Conservation (phyloP, 768 basidiomycete genomes). For the Trametes villosa region DNA sequence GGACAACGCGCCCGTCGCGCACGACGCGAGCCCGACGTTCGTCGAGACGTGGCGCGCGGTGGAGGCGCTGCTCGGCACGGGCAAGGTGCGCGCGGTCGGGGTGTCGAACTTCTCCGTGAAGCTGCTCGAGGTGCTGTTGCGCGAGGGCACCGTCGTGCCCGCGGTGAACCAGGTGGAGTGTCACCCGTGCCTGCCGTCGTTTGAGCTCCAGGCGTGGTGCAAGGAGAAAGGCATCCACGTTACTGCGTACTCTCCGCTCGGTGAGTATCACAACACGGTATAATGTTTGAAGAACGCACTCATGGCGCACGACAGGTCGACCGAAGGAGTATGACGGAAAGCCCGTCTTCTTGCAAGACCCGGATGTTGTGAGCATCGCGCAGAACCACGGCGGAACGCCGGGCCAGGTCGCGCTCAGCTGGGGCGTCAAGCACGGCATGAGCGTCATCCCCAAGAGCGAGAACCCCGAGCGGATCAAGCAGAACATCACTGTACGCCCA, state of each 20-base stretch:
- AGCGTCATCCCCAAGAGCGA: slow-evolving; percentile 59
- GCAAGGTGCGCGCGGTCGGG: slow-evolving; percentile 53
- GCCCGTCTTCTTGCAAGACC: slow-evolving; percentile 40
- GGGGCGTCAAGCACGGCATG: slow-evolving; percentile 58
- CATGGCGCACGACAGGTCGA: slow-evolving; percentile 33
- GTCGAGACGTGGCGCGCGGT: slow-evolving; percentile 55
- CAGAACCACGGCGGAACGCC: slow-evolving; percentile 48
- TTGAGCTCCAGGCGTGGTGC: slow-evolving; percentile 52
- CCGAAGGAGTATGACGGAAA: slow-evolving; percentile 32
- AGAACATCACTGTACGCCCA: slow-evolving; percentile 53
- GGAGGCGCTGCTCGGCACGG: slow-evolving; percentile 57
- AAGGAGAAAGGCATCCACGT: slow-evolving; percentile 51
- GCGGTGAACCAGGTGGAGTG: slow-evolving; percentile 50
- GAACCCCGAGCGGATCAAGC: slow-evolving; percentile 46
- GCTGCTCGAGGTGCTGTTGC: slow-evolving; percentile 42
- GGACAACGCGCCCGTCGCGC: slow-evolving; percentile 29
- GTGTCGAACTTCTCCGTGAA: slow-evolving; percentile 64
- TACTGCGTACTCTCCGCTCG: slow-evolving; percentile 55
- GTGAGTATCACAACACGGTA: slow-evolving; percentile 26
- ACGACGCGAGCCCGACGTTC: slow-evolving; percentile 32
- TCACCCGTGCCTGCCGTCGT: slow-evolving; percentile 56
- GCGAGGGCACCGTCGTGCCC: slow-evolving; percentile 47
- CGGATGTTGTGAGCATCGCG: slow-evolving; percentile 28
- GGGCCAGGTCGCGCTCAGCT: slow-evolving; percentile 58
- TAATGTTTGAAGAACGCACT: neutral